Evolutionary conservation across 768 basidiomycete species (phyloP).

Genomic region (Auricularia heimuer): DNA sequence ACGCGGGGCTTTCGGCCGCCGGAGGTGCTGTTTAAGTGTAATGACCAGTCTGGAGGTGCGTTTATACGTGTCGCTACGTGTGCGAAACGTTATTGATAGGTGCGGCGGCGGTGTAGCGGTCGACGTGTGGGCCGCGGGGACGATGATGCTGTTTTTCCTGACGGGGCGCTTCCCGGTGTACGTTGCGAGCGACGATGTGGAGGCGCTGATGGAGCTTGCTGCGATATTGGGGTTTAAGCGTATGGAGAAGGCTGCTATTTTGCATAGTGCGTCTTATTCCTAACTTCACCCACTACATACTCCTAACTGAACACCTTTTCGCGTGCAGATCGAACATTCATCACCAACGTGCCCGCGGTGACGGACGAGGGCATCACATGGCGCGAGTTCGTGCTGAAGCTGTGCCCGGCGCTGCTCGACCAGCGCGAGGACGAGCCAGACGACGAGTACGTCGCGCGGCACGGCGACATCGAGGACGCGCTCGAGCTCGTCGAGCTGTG

Average conservation of each 20-base stretch:
- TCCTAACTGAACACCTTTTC: background rate
- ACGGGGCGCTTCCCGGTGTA: slow-evolving; percentile 89
- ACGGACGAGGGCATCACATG: slow-evolving; percentile 58
- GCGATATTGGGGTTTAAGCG: slow-evolving; percentile 70
- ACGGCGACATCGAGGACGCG: slow-evolving; percentile 50
- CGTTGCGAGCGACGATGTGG: slow-evolving; percentile 86
- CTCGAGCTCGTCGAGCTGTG: slow-evolving; percentile 67
- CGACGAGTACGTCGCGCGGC: slow-evolving; percentile 30
- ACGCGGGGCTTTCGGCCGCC: slow-evolving; percentile 96
- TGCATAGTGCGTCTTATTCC: slow-evolving; percentile 63
- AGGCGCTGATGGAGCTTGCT: slow-evolving; percentile 93
- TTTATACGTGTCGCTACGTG: no score
- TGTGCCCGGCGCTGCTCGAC: slow-evolving; percentile 55
- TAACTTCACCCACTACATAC: background rate
- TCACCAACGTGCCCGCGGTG: slow-evolving; percentile 81
- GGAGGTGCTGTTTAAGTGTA: slow-evolving; percentile 91
- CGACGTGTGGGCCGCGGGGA: slow-evolving; percentile 93
- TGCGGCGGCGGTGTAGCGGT: slow-evolving; percentile 47
- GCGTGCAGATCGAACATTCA: slow-evolving; percentile 68
- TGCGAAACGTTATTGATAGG: no score
- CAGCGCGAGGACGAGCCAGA: slow-evolving; percentile 12
- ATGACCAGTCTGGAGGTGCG: slow-evolving; percentile 84
- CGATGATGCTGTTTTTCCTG: slow-evolving; percentile 87
- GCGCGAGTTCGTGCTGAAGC: slow-evolving; percentile 60
- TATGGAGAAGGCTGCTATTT: slow-evolving; percentile 76